Percentiles rank a stretch among this genome's conserved stretches.
Conservation (phyloP, 192 early-diverging fungal genomes). For the Phycomyces nitens region DNA sequence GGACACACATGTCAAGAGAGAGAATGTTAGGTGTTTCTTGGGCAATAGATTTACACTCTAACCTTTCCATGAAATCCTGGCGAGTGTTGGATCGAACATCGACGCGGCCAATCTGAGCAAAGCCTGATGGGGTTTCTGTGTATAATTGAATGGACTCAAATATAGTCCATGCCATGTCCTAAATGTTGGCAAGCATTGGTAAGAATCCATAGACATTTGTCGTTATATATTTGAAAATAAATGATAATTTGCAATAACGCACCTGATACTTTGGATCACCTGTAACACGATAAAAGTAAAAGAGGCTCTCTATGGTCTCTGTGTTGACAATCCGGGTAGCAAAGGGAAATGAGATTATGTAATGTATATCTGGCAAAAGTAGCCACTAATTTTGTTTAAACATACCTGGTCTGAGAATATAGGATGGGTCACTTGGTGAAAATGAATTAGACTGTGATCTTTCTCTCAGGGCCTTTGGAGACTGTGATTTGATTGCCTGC, state of each 20-base stretch:
- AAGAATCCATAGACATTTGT: neutral
- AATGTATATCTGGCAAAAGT: no score
- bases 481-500: conserved; percentile 2
- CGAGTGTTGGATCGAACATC: neutral
- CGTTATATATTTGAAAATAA: no score
- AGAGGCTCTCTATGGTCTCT: conserved; percentile 71
- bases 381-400: no score
- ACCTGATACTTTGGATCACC: conserved; percentile 56
- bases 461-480: neutral
- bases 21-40: no score
- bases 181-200: neutral
- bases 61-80: conserved; percentile 29
- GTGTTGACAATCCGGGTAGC: neutral
- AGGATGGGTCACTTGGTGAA: neutral
- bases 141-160: conserved; percentile 19
- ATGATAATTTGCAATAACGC: neutral
- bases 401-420: conserved; percentile 51
- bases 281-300: conserved; percentile 69
- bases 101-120: conserved; percentile 15
- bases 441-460: no score
- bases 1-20: no score
- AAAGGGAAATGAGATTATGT: no score
- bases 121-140: conserved; percentile 11
- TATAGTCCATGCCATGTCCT: conserved; percentile 61
- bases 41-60: no score